These are phyloP conservation scores for Sphagnurus paluster DNA, from an alignment of 1,284 basidiomycete species.

Conservation along the genomic window DNA sequence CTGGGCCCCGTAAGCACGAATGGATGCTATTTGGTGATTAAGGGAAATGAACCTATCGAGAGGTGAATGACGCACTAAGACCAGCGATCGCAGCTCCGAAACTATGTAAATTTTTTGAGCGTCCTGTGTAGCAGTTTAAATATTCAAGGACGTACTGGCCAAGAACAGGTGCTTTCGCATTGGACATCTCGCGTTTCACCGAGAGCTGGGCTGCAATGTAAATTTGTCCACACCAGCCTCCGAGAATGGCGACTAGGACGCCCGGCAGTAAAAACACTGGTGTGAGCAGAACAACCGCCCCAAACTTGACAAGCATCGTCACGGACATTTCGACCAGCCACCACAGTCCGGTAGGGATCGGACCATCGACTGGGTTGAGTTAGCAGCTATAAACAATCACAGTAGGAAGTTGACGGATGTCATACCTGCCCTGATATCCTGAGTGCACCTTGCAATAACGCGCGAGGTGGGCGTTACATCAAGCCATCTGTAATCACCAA, in stretches of 20 bases:
- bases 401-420: not conserved
- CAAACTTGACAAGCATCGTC: constrained; percentile 32
- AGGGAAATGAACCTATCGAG: not conserved
- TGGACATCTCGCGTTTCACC: constrained; percentile 77
- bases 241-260: constrained; percentile 28
- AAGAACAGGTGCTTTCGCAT: constrained; percentile 65
- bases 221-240: constrained; percentile 40
- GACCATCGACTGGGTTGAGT: constrained; percentile 30
- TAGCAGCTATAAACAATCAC: not conserved
- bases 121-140: not conserved
- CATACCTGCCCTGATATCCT: constrained; percentile 43
- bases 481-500: constrained; percentile 37
- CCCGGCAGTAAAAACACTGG: constrained; percentile 34
- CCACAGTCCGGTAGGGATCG: constrained; percentile 27
- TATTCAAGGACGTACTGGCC: constrained; percentile 43
- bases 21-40: constrained; percentile 44
- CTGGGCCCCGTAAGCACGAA: constrained; percentile 50
- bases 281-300: constrained; percentile 31
- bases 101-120: constrained; percentile 18
- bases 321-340: constrained; percentile 32
- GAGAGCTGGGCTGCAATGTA: constrained; percentile 75
- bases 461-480: constrained; percentile 56
- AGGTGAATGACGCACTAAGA: constrained; percentile 43
- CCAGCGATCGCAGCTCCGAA: constrained; percentile 71
- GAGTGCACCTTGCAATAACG: constrained; percentile 56